Evolutionary conservation across 108 stramenopile genomes (phyloP), one percentile per base, ranked within the genome.

Genomic region (Ochromonas danica): DNA sequence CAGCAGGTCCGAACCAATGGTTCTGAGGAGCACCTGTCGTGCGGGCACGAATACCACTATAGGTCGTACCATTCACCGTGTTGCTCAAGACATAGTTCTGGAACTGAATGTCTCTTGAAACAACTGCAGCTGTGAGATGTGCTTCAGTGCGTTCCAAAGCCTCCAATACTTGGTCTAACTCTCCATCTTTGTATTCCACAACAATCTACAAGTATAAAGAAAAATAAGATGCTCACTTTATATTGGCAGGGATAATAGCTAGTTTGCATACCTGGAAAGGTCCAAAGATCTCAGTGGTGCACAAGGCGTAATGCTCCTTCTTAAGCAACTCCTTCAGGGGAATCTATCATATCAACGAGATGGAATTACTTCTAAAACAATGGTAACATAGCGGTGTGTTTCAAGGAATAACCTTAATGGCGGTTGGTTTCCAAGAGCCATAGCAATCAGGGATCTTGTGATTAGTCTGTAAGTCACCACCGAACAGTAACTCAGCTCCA

Each of bases 11-110:
- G 82, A 98, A 98, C 98, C 98, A 98, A 86, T 98, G 98, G 86
- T 98, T 98, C 80, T 96, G 94, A n/a, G 98, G 98, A 1, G 98
- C 98, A 39, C 96, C 97, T 0, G 98, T 98, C 1, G 98, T 98
- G 35, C 98, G 87, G 3, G 96, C 98, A 31, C 98, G 90, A 36
- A 90, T 89, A 31, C 98, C 98, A 22, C 87, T 88, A 84, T 98
- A 98, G 14, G 96, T 97, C 2, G 98, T 98, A 40, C 98, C 98
- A 84, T 98, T 98, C 39, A 98, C 96, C 0, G 98, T 96, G 87
- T 91, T 84, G 40, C 89, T 90, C 62, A 98, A 86, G 61, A 98
- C 88, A 33, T 89, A 81, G 71, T 89, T 81, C 78, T 90, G 89
- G 82, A 98, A 98, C 27, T 70, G 80, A 0, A 87, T 82, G 85